Conservation (phyloP, 345 rosid species). For the Hirschfeldia incana region DNA sequence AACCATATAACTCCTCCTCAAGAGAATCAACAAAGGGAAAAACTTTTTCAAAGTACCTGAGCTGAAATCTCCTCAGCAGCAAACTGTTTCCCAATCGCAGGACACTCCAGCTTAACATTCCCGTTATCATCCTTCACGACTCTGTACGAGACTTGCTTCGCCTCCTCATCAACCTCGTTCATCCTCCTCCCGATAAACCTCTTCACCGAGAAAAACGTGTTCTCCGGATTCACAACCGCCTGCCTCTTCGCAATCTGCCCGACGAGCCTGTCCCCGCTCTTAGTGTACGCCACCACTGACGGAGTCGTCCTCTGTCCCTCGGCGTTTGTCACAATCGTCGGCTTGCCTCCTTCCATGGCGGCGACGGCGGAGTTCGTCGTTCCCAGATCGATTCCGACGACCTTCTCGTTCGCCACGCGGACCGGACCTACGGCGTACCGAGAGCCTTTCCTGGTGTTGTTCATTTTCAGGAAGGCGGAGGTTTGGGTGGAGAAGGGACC, state of each 20-base stretch:
- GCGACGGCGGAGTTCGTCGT: constrained; percentile 98
- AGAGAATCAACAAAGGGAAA: neutral
- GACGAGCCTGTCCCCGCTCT: constrained; percentile 82
- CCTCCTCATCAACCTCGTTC: constrained; percentile 94
- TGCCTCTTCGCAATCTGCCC: constrained; percentile 99
- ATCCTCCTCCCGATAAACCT: constrained; percentile 98
- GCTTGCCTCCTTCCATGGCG: constrained; percentile 99
- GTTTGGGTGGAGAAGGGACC: constrained; percentile 36
- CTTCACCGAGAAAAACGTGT: constrained; percentile 96
- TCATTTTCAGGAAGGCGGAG: constrained; percentile 52
- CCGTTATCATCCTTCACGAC: constrained; percentile 91
- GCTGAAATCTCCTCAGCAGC: constrained; percentile 99
- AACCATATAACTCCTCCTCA: too few relatives aligned
- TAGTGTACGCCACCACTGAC: constrained; percentile 91
- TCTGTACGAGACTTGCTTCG: constrained; percentile 85
- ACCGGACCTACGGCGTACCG: constrained; percentile 56
- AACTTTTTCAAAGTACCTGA: constrained; percentile 55
- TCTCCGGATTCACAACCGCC: constrained; percentile 98
- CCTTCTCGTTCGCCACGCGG: constrained; percentile 78
- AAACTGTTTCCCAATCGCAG: constrained; percentile 85
- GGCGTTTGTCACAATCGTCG: constrained; percentile 90
- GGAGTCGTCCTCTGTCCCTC: constrained; percentile 99
- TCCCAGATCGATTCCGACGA: constrained; percentile 94
- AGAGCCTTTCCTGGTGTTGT: constrained; percentile 28
- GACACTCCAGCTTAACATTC: constrained; percentile 93